Percentiles rank a stretch among this genome's conserved stretches.
phyloP scores from a whole-genome alignment of 164 flowering plant genomes.

The Litsea cubeba region DNA sequence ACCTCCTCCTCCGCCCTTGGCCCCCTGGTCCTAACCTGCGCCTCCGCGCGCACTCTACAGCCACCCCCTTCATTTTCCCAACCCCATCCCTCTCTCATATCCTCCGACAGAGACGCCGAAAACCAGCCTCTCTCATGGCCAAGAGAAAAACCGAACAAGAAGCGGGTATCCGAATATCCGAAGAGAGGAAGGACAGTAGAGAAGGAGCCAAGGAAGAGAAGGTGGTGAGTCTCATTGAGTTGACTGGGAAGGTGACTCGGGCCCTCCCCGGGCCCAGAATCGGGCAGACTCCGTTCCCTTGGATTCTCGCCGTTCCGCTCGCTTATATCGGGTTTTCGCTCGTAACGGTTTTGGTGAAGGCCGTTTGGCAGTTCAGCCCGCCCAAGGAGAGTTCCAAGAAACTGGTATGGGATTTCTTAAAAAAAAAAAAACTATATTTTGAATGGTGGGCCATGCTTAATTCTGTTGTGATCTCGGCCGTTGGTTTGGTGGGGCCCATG shows the following conservation, averaged over 20 bases:
- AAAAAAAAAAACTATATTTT: too few species aligned
- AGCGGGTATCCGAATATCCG: neutral
- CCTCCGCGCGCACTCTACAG: neutral
- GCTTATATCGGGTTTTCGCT: neutral
- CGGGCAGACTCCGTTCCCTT: neutral
- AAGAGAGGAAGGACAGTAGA: neutral
- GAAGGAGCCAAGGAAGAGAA: neutral
- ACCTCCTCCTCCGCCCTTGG: neutral
- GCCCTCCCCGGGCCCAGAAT: neutral
- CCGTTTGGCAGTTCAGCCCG: neutral
- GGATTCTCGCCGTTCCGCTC: slow-evolving; percentile 6
- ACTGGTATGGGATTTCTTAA: neutral
- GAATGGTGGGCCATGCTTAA: too few species aligned
- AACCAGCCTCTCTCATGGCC: neutral
- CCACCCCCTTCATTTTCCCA: neutral
- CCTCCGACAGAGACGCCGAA: neutral
- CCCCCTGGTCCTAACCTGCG: neutral
- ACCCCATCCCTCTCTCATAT: neutral
- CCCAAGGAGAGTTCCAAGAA: neutral
- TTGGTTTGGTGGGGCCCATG: neutral
- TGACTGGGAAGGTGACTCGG: neutral
- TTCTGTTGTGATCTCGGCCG: neutral
- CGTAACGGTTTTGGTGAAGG: neutral
- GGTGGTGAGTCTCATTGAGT: neutral
- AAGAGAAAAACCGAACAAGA: neutral